Evolutionary conservation across 1,139 yeast genomes (phyloP).

Genomic region (Nakaseomyces delphensis): DNA sequence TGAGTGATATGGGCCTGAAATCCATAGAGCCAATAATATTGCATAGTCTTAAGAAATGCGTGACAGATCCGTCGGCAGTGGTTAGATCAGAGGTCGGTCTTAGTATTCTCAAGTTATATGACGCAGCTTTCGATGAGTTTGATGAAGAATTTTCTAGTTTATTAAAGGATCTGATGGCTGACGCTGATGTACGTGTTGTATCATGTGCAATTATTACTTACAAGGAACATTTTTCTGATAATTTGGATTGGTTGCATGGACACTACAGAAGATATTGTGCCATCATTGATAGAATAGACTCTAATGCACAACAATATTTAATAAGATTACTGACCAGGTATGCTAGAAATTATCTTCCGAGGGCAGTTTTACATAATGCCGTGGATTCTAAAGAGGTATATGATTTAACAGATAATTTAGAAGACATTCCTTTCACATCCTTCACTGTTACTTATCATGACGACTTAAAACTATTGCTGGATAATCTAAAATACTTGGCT

Average conservation of each 20-base stretch:
- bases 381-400: conserved; percentile 27
- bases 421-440: conserved; percentile 33
- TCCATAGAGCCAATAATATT: conserved; percentile 74
- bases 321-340: conserved; percentile 63
- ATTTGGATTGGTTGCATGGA: conserved; percentile 62
- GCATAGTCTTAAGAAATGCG: conserved; percentile 61
- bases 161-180: conserved; percentile 50
- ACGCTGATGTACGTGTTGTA: conserved; percentile 57
- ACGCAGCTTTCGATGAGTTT: conserved; percentile 28
- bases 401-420: conserved; percentile 37
- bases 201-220: conserved; percentile 59
- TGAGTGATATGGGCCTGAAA: conserved; percentile 71
- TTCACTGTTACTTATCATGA: conserved; percentile 43
- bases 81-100: conserved; percentile 78
- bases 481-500: conserved; percentile 38
- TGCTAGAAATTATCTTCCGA: conserved; percentile 48
- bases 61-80: conserved; percentile 62
- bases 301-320: conserved; percentile 60
- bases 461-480: conserved; percentile 49
- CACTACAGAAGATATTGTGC: conserved; percentile 56
- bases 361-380: conserved; percentile 37
- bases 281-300: conserved; percentile 50
- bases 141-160: conserved; percentile 41
- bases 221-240: conserved; percentile 44
- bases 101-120: conserved; percentile 60